phyloP scores from a whole-genome alignment of 345 rosid species.

The Bruguiera sexangula region DNA sequence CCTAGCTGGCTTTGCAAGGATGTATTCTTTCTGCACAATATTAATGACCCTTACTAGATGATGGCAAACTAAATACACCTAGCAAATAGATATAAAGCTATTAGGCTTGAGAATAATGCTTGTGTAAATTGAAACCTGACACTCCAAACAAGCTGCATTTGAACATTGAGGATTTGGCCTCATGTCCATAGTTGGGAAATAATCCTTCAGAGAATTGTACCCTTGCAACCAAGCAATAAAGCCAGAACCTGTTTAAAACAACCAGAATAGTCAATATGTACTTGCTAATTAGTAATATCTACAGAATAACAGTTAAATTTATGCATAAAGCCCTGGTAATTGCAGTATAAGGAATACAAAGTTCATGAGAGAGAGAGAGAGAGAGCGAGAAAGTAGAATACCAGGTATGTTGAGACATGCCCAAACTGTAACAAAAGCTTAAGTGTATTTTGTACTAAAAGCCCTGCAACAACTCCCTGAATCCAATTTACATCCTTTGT shows the following conservation, averaged over 20 bases:
- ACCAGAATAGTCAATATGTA: background rate
- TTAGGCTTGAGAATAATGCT: constrained; percentile 8
- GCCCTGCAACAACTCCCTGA: constrained; percentile 98
- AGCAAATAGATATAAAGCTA: constrained; percentile 10
- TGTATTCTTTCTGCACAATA: constrained; percentile 64
- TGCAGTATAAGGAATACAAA: background rate
- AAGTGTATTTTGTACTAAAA: constrained; percentile 83
- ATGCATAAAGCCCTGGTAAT: background rate
- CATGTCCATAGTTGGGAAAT: constrained; percentile 94
- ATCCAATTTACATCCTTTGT: constrained; percentile 15
- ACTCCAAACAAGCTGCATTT: constrained; percentile 79
- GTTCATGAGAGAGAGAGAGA: background rate
- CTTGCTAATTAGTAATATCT: background rate
- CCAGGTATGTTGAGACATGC: constrained; percentile 82
- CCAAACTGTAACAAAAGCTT: constrained; percentile 83
- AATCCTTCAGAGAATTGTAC: constrained; percentile 90
- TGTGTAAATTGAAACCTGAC: constrained; percentile 57
- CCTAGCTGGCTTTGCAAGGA: constrained; percentile 69
- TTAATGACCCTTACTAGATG: constrained; percentile 5
- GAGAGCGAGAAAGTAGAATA: constrained; percentile 28
- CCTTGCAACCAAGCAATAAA: constrained; percentile 50
- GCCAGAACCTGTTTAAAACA: constrained; percentile 10
- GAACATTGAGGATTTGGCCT: constrained; percentile 95
- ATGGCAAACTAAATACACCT: constrained; percentile 14
- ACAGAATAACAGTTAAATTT: background rate